These are phyloP conservation scores for Cercospora sp. DNA, from an alignment of 2,329 filamentous ascomycete species.

Conservation along the genomic window DNA sequence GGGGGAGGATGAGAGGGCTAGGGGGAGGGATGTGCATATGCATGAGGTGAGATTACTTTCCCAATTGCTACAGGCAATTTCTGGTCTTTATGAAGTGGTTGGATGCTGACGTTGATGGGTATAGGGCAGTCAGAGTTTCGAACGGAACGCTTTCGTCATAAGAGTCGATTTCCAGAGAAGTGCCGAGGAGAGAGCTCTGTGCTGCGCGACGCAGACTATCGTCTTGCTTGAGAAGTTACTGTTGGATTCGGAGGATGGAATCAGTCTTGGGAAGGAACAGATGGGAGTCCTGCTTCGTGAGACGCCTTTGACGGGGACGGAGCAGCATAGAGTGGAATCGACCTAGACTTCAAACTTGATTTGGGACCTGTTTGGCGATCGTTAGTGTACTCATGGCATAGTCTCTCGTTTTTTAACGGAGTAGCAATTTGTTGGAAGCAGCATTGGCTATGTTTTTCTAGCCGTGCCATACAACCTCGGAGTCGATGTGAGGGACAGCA, in stretches of 20 bases:
- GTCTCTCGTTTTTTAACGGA: neutral
- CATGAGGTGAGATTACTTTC: neutral
- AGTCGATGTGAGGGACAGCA: neutral
- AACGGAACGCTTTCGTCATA: constrained; percentile 14
- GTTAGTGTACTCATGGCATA: neutral
- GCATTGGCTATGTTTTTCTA: neutral
- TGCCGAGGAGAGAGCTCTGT: constrained; percentile 6
- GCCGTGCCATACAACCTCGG: neutral
- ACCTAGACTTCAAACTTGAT: neutral
- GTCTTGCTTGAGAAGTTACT: constrained; percentile 11
- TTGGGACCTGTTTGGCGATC: neutral
- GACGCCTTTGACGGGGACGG: constrained; percentile 14
- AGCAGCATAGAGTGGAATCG: constrained; percentile 10
- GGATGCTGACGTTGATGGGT: neutral
- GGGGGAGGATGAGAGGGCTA: constrained; percentile 21
- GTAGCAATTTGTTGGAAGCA: neutral
- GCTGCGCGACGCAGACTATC: neutral
- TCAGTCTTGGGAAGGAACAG: constrained; percentile 12
- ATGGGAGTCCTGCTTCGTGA: constrained; percentile 8
- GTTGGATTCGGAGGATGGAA: neutral
- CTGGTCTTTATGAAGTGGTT: too few species aligned
- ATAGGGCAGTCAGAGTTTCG: constrained; percentile 4
- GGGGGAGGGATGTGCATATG: constrained; percentile 12
- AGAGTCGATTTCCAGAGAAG: constrained; percentile 18
- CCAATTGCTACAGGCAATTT: too few species aligned